Conservation (phyloP, 2,329 filamentous ascomycete species). For the Xylaria sp. region DNA sequence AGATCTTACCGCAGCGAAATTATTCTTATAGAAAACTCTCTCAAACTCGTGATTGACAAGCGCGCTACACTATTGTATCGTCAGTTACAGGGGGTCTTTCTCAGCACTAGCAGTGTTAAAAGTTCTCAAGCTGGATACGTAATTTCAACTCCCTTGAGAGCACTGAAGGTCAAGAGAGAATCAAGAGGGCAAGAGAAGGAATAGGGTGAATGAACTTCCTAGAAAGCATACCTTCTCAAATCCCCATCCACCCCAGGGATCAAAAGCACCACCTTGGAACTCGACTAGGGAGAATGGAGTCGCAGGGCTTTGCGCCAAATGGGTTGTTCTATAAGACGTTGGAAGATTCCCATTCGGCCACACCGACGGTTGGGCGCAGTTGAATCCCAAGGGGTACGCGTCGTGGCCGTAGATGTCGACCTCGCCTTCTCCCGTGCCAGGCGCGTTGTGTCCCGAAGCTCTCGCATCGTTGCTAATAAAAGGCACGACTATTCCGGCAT, state of each 20-base stretch:
- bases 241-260: slow-evolving; percentile 73
- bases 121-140: too few relatives aligned
- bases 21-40: slow-evolving; percentile 80
- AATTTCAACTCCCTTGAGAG: too few relatives aligned
- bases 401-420: slow-evolving; percentile 42
- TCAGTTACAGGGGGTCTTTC: too few relatives aligned
- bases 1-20: slow-evolving; percentile 65
- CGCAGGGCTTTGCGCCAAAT: slow-evolving; percentile 62
- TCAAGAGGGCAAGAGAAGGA: too few relatives aligned
- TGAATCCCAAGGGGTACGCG: slow-evolving; percentile 46
- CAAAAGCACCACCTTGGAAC: slow-evolving; percentile 73
- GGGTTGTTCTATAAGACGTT: slow-evolving; percentile 55
- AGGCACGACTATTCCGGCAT: slow-evolving; percentile 73
- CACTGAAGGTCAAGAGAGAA: too few relatives aligned
- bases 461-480: slow-evolving; percentile 74
- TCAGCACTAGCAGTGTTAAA: too few relatives aligned
- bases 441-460: slow-evolving; percentile 63
- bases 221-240: too few relatives aligned
- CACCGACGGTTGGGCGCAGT: slow-evolving; percentile 46
- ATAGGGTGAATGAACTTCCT: too few relatives aligned
- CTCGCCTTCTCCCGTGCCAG: slow-evolving; percentile 59
- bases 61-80: too few relatives aligned
- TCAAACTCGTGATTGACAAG: slow-evolving; percentile 72
- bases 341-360: slow-evolving; percentile 64
- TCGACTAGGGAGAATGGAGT: slow-evolving; percentile 55